Evolutionary conservation across 768 basidiomycete species (phyloP).

Genomic region (Lyophyllum semitale): DNA sequence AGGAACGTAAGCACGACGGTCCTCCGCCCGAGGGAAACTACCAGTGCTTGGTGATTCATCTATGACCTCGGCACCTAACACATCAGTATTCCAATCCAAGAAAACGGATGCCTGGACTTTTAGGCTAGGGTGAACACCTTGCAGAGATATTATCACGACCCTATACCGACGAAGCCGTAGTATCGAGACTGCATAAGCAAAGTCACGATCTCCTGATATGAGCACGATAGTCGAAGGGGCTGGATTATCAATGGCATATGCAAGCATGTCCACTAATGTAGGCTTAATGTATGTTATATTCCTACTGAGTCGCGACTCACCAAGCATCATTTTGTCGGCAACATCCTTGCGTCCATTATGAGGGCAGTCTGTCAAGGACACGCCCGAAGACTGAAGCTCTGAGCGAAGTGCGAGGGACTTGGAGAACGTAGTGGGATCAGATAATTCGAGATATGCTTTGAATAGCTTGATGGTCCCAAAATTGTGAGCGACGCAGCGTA

Average conservation of each 20-base stretch:
- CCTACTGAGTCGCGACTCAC: conserved; percentile 28
- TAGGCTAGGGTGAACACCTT: conserved; percentile 43
- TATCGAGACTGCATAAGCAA: conserved; percentile 62
- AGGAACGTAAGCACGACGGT: not conserved
- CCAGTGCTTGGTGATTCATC: conserved; percentile 10
- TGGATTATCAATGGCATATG: conserved; percentile 64
- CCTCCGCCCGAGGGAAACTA: not conserved
- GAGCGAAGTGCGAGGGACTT: conserved; percentile 41
- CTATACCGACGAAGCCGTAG: conserved; percentile 55
- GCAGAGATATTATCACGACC: conserved; percentile 52
- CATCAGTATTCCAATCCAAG: conserved; percentile 49
- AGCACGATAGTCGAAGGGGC: conserved; percentile 57
- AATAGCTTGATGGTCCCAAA: conserved; percentile 53
- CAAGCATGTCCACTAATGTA: conserved; percentile 62
- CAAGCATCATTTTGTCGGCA: conserved; percentile 52
- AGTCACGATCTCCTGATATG: conserved; percentile 69
- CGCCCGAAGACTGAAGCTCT: conserved; percentile 50
- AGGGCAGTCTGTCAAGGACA: conserved; percentile 41
- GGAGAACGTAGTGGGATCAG: conserved; percentile 29
- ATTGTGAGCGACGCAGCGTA: conserved; percentile 47
- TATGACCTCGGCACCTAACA: conserved; percentile 27
- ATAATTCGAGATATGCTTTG: conserved; percentile 57
- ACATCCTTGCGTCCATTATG: conserved; percentile 39
- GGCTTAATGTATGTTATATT: not conserved
- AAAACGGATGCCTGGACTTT: conserved; percentile 55